Evolutionary conservation across 2,329 filamentous ascomycete genomes (phyloP).

Genomic region (Cercospora zeina): DNA sequence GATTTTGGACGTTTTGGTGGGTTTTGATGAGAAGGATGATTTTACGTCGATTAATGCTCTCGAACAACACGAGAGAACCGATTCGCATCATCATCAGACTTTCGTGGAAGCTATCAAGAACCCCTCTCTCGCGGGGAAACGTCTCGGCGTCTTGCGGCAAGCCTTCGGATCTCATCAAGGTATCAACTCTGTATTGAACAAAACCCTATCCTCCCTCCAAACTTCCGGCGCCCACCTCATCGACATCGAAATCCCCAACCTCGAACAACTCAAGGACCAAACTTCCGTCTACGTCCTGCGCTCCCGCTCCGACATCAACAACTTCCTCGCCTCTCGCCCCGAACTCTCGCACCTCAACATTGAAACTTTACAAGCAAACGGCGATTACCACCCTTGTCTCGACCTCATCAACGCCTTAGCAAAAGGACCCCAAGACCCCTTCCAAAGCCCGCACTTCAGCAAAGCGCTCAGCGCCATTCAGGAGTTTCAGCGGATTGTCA

Average conservation of each 20-base stretch:
- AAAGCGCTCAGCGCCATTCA: conserved; percentile 32
- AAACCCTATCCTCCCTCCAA: conserved; percentile 23
- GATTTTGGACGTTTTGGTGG: conserved; percentile 32
- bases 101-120: conserved; percentile 28
- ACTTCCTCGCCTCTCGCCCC: conserved; percentile 28
- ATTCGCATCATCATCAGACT: neutral
- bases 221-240: conserved; percentile 29
- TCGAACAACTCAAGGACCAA: conserved; percentile 26
- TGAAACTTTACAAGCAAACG: conserved; percentile 28
- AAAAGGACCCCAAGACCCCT: conserved; percentile 31
- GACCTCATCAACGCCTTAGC: conserved; percentile 33
- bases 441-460: conserved; percentile 36
- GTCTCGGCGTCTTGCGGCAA: conserved; percentile 31
- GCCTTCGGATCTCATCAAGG: conserved; percentile 31
- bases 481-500: conserved; percentile 38
- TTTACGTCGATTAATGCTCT: conserved; percentile 31
- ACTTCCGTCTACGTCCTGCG: conserved; percentile 30
- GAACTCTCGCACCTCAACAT: conserved; percentile 29
- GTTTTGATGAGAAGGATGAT: conserved; percentile 27
- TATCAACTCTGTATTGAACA: conserved; percentile 24
- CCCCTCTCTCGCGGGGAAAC: conserved; percentile 25
- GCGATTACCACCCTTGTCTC: conserved; percentile 29
- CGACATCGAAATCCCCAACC: conserved; percentile 31
- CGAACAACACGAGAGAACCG: neutral
- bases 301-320: conserved; percentile 35